phyloP scores from a whole-genome alignment of 352 stramenopile species.

The Thraustochytrium striatum region DNA sequence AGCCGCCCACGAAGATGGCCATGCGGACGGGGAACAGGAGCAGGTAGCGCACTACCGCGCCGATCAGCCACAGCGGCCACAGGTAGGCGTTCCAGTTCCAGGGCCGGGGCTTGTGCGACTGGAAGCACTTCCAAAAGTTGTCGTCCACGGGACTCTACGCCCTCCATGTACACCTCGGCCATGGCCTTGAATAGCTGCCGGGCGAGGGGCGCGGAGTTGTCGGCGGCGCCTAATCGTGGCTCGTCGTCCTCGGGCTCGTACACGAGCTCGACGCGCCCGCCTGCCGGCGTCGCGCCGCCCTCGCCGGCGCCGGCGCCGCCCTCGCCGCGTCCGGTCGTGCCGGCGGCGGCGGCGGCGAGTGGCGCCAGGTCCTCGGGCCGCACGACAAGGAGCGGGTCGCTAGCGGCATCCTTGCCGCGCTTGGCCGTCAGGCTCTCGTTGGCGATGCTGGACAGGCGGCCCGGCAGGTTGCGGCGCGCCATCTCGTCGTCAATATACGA shows the following conservation, averaged over 20 bases:
- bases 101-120: slow-evolving; percentile 39
- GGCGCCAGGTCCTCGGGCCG: slow-evolving; percentile 4
- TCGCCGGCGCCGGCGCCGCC: neutral
- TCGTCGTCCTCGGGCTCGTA: neutral
- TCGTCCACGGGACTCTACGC: slow-evolving; percentile 50
- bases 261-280: neutral
- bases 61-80: slow-evolving; percentile 50
- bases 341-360: neutral
- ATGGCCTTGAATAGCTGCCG: slow-evolving; percentile 41
- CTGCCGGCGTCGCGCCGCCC: neutral
- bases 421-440: slow-evolving; percentile 33
- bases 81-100: slow-evolving; percentile 57
- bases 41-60: slow-evolving; percentile 52
- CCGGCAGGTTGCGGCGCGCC: slow-evolving; percentile 31
- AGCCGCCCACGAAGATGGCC: slow-evolving; percentile 41
- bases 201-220: neutral
- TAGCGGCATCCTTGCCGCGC: neutral
- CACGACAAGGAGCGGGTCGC: neutral
- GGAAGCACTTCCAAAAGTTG: slow-evolving; percentile 54
- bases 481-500: slow-evolving; percentile 48
- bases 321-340: neutral
- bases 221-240: neutral
- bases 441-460: slow-evolving; percentile 25
- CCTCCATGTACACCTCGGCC: slow-evolving; percentile 51
- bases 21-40: slow-evolving; percentile 52